These are phyloP conservation scores for Spizellomyces punctatus DNA, from an alignment of 192 early-diverging fungal species.

Conservation along the genomic window DNA sequence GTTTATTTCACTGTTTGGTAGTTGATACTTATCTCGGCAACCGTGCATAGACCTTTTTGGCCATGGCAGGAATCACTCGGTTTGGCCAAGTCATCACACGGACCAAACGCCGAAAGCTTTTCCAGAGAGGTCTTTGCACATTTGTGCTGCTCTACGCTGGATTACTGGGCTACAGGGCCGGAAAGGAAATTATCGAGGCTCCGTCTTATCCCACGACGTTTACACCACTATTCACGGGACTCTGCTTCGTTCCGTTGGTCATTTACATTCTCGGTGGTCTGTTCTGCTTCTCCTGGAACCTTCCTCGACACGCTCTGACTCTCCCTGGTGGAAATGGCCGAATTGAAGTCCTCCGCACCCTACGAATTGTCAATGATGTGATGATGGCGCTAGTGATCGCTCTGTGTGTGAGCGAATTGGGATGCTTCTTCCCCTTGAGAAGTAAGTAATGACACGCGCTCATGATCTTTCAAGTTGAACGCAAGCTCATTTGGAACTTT, in stretches of 20 bases:
- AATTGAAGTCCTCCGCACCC: slow-evolving; percentile 8
- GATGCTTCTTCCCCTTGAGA: slow-evolving; percentile 16
- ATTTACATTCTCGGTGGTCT: slow-evolving; percentile 20
- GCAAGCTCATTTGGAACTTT: background rate
- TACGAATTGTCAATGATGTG: slow-evolving; percentile 19
- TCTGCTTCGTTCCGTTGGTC: slow-evolving; percentile 22
- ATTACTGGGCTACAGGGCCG: slow-evolving; percentile 1
- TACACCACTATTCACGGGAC: slow-evolving; percentile 2
- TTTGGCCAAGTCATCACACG: slow-evolving; percentile 17
- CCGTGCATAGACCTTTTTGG: slow-evolving; percentile 6
- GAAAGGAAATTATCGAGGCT: slow-evolving; percentile 11
- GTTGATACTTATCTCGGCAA: background rate
- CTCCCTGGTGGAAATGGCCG: background rate
- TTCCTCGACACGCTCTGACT: background rate
- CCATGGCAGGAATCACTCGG: slow-evolving; percentile 24
- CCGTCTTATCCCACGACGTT: slow-evolving; percentile 11
- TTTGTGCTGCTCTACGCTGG: slow-evolving; percentile 4
- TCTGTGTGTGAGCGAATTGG: slow-evolving; percentile 6
- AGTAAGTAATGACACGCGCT: slow-evolving; percentile 9
- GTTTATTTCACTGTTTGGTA: background rate
- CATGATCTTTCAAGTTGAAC: background rate
- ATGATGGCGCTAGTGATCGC: slow-evolving; percentile 23
- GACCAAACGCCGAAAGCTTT: slow-evolving; percentile 1
- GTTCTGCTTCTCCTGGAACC: slow-evolving; percentile 31
- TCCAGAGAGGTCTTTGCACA: background rate